phyloP scores from a whole-genome alignment of 1,284 basidiomycete species.

The Rhodotorula mucilaginosa region DNA sequence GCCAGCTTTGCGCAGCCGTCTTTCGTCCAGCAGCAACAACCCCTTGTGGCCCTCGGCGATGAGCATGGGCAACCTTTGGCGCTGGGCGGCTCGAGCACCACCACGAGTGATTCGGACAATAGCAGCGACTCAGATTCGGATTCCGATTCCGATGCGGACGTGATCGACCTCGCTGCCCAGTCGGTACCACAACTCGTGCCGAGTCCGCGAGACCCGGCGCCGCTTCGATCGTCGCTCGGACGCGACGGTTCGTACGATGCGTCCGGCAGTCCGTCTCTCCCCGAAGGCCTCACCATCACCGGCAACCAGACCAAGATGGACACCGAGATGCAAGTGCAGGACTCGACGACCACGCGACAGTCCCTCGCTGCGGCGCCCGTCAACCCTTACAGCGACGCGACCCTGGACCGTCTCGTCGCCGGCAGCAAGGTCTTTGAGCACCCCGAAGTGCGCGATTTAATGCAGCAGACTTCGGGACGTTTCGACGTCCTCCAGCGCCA shows the following conservation, averaged over 20 bases:
- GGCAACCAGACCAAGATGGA: constrained; percentile 39
- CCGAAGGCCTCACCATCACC: constrained; percentile 51
- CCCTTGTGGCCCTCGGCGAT: background rate
- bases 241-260: constrained; percentile 24
- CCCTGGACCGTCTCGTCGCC: constrained; percentile 55
- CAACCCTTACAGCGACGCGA: constrained; percentile 6
- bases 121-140: constrained; percentile 13
- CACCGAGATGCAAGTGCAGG: constrained; percentile 43
- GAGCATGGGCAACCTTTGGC: constrained; percentile 16
- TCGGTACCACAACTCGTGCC: constrained; percentile 4
- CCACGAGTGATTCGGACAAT: constrained; percentile 7
- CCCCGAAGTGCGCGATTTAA: constrained; percentile 62
- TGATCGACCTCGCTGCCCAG: background rate
- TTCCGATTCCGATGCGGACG: constrained; percentile 21
- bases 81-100: constrained; percentile 15
- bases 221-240: background rate
- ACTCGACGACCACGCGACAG: constrained; percentile 33
- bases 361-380: constrained; percentile 59
- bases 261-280: constrained; percentile 37
- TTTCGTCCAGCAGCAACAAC: background rate
- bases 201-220: background rate
- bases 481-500: constrained; percentile 61
- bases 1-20: constrained; percentile 15
- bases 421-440: constrained; percentile 7
- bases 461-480: constrained; percentile 57